These are phyloP conservation scores for Backusella tuberculispora DNA, from an alignment of 192 early-diverging fungal species.

Conservation along the genomic window DNA sequence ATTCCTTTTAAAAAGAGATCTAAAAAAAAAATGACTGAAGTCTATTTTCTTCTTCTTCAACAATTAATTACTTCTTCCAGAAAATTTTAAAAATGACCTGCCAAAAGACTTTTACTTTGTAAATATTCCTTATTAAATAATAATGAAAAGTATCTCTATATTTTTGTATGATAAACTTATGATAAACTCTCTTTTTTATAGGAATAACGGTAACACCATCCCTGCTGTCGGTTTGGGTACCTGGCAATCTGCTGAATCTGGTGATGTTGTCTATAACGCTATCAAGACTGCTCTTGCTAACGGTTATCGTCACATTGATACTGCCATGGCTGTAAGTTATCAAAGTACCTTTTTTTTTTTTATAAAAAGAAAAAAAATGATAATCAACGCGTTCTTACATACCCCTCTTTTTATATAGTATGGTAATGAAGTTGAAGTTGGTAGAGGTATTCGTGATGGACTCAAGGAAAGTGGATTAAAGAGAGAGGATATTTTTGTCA, in stretches of 20 bases:
- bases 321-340: slow-evolving; percentile 38
- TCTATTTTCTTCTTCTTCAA: slow-evolving; percentile 6
- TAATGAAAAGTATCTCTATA: neutral
- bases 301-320: slow-evolving; percentile 75
- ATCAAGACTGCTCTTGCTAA: slow-evolving; percentile 65
- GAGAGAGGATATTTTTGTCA: slow-evolving; percentile 78
- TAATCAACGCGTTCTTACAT: neutral
- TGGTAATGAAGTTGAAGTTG: slow-evolving; percentile 82
- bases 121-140: too few species aligned
- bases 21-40: neutral
- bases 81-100: slow-evolving; percentile 5
- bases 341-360: neutral
- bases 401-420: slow-evolving; percentile 44
- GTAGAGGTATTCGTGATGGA: slow-evolving; percentile 66
- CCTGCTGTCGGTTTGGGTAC: slow-evolving; percentile 56
- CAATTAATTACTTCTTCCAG: neutral
- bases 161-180: too few species aligned
- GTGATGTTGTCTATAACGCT: slow-evolving; percentile 59
- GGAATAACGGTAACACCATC: slow-evolving; percentile 64
- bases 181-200: neutral
- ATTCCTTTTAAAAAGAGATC: neutral
- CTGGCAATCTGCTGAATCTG: slow-evolving; percentile 55
- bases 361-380: neutral
- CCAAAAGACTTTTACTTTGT: slow-evolving; percentile 23
- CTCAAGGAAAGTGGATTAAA: slow-evolving; percentile 45